Percentiles rank a stretch among this genome's conserved stretches.
Evolutionary conservation across 2,329 filamentous ascomycete genomes (phyloP).

Genomic region (Trichoderma semiorbis): DNA sequence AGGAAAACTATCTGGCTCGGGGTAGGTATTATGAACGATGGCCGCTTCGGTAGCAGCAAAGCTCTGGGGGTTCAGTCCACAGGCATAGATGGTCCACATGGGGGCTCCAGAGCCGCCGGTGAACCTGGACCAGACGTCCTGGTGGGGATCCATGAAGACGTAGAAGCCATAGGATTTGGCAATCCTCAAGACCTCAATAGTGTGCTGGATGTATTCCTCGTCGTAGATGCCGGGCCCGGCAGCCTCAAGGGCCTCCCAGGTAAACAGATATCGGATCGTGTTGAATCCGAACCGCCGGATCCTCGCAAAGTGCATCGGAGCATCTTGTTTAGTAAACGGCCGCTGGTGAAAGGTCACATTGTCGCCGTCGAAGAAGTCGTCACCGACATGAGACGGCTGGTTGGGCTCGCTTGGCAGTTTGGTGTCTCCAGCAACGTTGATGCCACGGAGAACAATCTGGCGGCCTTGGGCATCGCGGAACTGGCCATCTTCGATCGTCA

Average conservation of each 20-base stretch:
- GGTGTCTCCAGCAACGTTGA: constrained; percentile 87
- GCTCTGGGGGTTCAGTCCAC: constrained; percentile 79
- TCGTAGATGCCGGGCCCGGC: constrained; percentile 89
- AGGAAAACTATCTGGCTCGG: constrained; percentile 78
- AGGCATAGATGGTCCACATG: constrained; percentile 96
- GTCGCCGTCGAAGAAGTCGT: constrained; percentile 90
- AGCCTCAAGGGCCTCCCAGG: constrained; percentile 98
- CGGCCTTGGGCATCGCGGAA: constrained; percentile 81
- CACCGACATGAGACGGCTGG: constrained; percentile 71
- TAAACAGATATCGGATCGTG: constrained; percentile 93
- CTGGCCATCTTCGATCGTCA: constrained; percentile 79
- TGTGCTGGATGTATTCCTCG: constrained; percentile 88
- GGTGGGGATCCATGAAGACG: constrained; percentile 97
- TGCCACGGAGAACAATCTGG: constrained; percentile 84
- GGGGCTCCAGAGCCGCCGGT: constrained; percentile 93
- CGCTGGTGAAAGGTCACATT: constrained; percentile 83
- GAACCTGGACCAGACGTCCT: constrained; percentile 97
- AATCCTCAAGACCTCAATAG: constrained; percentile 76
- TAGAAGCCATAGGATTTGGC: constrained; percentile 92
- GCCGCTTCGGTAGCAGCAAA: constrained; percentile 88
- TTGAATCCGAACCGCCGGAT: constrained; percentile 92
- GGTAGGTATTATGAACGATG: constrained; percentile 90
- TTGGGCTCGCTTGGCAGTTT: constrained; percentile 84
- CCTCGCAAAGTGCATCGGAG: constrained; percentile 79
- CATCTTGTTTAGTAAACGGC: constrained; percentile 79